Evolutionary conservation across 176 grass and related monocot genomes (phyloP), one percentile per base, ranked within the genome.

Genomic region (Oryza longistaminata): DNA sequence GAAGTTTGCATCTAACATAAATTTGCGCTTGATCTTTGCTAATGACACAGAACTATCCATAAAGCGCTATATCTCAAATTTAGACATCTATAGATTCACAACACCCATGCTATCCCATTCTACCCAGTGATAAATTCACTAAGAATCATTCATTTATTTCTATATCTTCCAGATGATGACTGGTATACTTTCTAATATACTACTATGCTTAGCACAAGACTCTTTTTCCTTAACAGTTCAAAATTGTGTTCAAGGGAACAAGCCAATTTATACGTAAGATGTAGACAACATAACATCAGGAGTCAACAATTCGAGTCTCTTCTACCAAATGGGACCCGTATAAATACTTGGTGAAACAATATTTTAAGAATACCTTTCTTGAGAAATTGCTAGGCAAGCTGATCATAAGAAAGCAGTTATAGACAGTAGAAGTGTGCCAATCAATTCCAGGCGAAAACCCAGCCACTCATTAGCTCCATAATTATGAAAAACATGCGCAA

Each of bases 341-440:
- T 65, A 37, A 82, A 61, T 71, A 71, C 39, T 45, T 15, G 42
- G 64, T 16, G 17, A 44, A 27, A 31, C 6, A 12, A 70, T 9
- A 85, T 71, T 55, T 70, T 26, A 77, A 43, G 39, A 77, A 29
- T 95, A 98, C 96, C 96, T 93, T 90, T 94, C 85, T 93, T 90
- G 75, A 98, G 89, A 95, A 93, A 87, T 91, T 94, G 79, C 71
- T 83, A 68, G 96, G 96, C 66, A 98, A 90, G 25, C 85, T 93
- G 76, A 95, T 92, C 93, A 98, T 95, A 17, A 98, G 85, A 82
- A 91, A 84, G 96, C 89, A 84, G 93, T 95, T 76, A 91, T 80
- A 40, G 87, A 95, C 65, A 98, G 82, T 62, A 98, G 81, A 72
- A 93, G 85, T 80, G 87, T 93, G 72, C 96, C 96, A 81, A 98